Evolutionary conservation across 768 basidiomycete species (phyloP), one percentile per base, ranked within the genome.

Genomic region (Boletus vermiculosoides): DNA sequence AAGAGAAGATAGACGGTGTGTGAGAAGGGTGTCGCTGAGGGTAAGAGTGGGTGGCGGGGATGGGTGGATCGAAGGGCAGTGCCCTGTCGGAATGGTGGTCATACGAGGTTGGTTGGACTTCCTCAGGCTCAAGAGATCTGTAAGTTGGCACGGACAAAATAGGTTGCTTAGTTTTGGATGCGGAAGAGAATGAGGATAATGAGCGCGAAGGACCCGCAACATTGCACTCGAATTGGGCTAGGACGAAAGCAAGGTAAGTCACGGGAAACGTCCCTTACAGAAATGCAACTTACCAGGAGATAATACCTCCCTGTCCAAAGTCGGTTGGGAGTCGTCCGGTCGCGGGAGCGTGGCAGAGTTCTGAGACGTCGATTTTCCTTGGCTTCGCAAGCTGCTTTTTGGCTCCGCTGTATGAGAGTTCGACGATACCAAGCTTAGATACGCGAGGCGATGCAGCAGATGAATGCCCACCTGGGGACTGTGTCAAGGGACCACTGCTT

Each of bases 1-100:
- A 63, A 45, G 62, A 50, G 34, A 69, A 56, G 13, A 57, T 39
- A 28, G 62, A 37, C 1, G 62, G 57, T 37, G 56, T 44, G 45
- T 64, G 62, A 34, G 68, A 60, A 34, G 55, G 52, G 41, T 59
- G 44, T 56, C 61, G 65, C 52, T 59, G 63, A 45, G 50, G 49
- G 45, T 56, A 57, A 11, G 62, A 61, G 45, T 68, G 65, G 5
- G 66, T 67, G 56, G 70, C 63, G 33, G 58, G 63, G 13, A 52
- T 57, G 1, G 56, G 50, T 45, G 60, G 58, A 40, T 64, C 65
- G 48, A 51, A 62, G 53, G 23, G 62, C 7, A 47, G 47, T 28
- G 57, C 23, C 25, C 23, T 36, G 47, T 50, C 28, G n/a, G 50
- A 55, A 37, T 45, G 30, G 8, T 55, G 44, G 33, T 40, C 40